Evolutionary conservation across 176 grass and related monocot species (phyloP), one percentile per base, ranked within the genome.

Genomic region (Bonia amplexicaulis): DNA sequence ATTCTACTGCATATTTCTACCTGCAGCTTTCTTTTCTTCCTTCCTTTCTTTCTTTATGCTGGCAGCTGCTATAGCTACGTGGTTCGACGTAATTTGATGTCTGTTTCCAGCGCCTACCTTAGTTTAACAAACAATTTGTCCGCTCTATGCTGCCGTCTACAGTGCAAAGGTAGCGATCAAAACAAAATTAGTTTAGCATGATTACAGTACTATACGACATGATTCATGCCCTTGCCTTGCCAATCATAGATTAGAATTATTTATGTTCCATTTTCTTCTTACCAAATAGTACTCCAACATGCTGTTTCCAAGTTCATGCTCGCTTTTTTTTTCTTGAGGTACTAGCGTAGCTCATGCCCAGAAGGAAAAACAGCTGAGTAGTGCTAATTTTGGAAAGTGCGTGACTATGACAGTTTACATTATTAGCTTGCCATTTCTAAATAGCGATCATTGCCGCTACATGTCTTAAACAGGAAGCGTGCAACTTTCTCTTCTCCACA

Each of bases 1-100:
- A 85, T 89, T 89, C 46, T 63, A 22, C 20, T 5, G 8, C 49
- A 53, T 33, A 29, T 78, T 71, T 66, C 63, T 22, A 17, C 69
- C 66, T 61, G 62, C 13, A 40, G 22, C 40, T 76, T 27, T 35
- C 22, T 39, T 61, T 77, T 39, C 12, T 45, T n/a, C 12, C 33
- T 69, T 22, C 3, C 48, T 27, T 58, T 25, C 45, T 58, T 70
- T 62, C 59, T 72, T 59, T 59, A 44, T 46, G 12, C 37, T 47
- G 12, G 5, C 46, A 53, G 71, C 8, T 41, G 31, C 2, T 59
- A 2, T 74, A 22, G 57, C 70, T n/a, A 41, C 59, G 11, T 67
- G 20, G 2, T 41, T 81, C 79, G 13, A 75, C 15, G 22, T 53
- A 51, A 58, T 45, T 52, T 53, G 20, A 16, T 73, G 13, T 51